A percentile compares a stretch with the other conserved stretches of the same genome.
Evolutionary conservation across 2,329 filamentous ascomycete species (phyloP).

Genomic region (Leptodontidium sp.): DNA sequence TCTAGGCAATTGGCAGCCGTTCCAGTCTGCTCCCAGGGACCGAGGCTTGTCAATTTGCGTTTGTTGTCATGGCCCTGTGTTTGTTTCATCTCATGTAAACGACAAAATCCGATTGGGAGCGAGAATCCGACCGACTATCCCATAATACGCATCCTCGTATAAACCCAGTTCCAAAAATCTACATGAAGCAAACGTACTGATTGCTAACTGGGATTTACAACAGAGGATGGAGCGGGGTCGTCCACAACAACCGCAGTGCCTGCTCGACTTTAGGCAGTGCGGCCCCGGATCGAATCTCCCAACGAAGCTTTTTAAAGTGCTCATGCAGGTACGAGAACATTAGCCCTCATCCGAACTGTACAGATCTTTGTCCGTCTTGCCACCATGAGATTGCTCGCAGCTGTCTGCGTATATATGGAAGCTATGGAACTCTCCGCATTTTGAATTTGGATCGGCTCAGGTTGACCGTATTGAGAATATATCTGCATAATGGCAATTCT

Average conservation of each 20-base stretch:
- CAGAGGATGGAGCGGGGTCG: conserved; percentile 4
- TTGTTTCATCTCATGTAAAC: background rate
- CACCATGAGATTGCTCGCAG: background rate
- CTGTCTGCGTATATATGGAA: conserved; percentile 3
- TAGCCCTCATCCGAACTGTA: background rate
- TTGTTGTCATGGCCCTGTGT: background rate
- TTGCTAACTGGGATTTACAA: background rate
- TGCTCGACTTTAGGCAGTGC: conserved; percentile 11
- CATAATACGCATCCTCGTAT: background rate
- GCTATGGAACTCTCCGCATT: background rate
- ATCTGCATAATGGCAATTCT: background rate
- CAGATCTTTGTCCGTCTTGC: background rate
- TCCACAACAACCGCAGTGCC: background rate
- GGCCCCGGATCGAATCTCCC: background rate
- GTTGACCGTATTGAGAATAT: background rate
- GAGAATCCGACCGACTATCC: background rate
- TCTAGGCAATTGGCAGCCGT: background rate
- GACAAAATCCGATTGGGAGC: background rate
- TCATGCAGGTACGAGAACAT: conserved; percentile 3
- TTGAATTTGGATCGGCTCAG: background rate
- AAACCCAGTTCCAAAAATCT: background rate
- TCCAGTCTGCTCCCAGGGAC: no score
- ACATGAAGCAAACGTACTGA: background rate
- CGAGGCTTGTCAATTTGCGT: background rate
- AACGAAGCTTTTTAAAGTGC: background rate